Base-by-base conservation (phyloP, 108 stramenopile genomes). In the Nannochloropsis gaditana region DNA sequence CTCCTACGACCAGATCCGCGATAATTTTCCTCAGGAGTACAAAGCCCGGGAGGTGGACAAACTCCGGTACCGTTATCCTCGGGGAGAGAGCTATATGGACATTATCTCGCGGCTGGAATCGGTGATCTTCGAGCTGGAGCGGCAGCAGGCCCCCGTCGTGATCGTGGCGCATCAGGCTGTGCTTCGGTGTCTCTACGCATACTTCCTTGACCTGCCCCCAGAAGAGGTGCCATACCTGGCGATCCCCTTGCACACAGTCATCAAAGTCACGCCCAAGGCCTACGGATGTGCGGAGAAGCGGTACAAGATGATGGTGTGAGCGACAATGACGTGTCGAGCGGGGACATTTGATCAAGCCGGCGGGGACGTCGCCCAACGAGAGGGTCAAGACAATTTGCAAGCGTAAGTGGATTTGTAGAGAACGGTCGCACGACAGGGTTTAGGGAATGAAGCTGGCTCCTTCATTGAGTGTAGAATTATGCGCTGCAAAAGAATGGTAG, bases 41-140 rank as follows among this genome's bases (percentile, higher is more conserved):
- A 83, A 87, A 43, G 85, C 94, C 42, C 92, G 99, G 31, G 94
- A 96, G 89, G 90, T 92, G 47, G 97, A 98, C 87, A 98, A 98
- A 91, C 90, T 98, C 41, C 91, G 95, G 10, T 91, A 90, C 84
- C 83, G 93, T 9, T 93, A 93, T 81, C 93, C 93, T 9, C 86
- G 92, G 15, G 96, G 97, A 8, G 99, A 99, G 92, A 94, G 93
- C 9, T 99, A 99, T 92, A 95, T 98, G 93, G 99, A 99, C 91
- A 94, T 99, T 44, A 98, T 97, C 19, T 90, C 95, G 84, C 92
- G 99, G 43, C 92, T 99, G 82, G 99, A 99, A 86, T 95, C 96
- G 17, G 91, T 99, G 85, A 95, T 97, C 50, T 94, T 96, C 84
- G 98, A 98, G 90, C 94, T 99, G 93, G 97, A 98, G 93, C 94